phyloP scores from a whole-genome alignment of 2,329 filamentous ascomycete genomes.

The Acrocalymma vagum region DNA sequence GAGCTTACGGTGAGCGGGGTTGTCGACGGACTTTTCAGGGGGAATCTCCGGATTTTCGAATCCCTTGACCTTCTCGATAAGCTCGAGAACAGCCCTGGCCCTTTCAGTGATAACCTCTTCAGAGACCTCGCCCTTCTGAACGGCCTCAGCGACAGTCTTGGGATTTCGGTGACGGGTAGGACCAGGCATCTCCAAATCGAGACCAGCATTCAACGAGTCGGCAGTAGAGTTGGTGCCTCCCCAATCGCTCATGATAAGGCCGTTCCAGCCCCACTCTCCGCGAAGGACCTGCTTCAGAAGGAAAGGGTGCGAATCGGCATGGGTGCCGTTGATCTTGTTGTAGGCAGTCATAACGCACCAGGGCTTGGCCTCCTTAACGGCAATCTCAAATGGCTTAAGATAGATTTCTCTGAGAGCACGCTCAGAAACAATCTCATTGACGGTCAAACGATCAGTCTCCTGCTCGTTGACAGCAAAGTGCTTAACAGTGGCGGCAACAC shows the following conservation, averaged over 20 bases:
- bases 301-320: conserved; percentile 71
- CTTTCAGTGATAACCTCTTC: conserved; percentile 41
- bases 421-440: conserved; percentile 57
- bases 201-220: conserved; percentile 44
- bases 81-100: conserved; percentile 56
- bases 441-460: conserved; percentile 73
- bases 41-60: conserved; percentile 66
- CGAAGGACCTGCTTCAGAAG: conserved; percentile 73
- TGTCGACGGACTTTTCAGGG: conserved; percentile 69
- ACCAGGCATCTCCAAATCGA: conserved; percentile 50
- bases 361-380: conserved; percentile 74
- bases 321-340: conserved; percentile 76
- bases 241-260: conserved; percentile 74
- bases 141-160: conserved; percentile 65
- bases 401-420: conserved; percentile 67
- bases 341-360: conserved; percentile 78
- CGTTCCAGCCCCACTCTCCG: conserved; percentile 76
- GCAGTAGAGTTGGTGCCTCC: conserved; percentile 46
- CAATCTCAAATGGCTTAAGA: conserved; percentile 70
- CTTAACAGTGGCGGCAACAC: conserved; percentile 76
- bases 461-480: conserved; percentile 75
- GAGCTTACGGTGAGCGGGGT: conserved; percentile 65
- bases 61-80: conserved; percentile 74
- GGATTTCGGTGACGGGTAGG: conserved; percentile 72
- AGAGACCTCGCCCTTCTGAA: conserved; percentile 58